Evolutionary conservation across 202 grass and related monocot species (phyloP).

Genomic region (Bolboschoenoplectus hybrid): DNA sequence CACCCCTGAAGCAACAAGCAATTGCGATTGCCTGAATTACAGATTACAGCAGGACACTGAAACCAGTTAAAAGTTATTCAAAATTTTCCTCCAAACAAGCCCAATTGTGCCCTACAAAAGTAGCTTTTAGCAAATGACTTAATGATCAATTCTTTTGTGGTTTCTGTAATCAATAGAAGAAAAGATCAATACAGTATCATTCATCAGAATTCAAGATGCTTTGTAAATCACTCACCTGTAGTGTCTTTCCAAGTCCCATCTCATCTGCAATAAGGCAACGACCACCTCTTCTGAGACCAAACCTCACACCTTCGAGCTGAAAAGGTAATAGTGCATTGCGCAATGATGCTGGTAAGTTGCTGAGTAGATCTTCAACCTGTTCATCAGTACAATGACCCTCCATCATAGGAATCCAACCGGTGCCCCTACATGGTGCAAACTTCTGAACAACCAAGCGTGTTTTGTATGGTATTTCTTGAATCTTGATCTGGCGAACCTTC

Average conservation of each 20-base stretch:
- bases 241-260: slow-evolving; percentile 97
- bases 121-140: neutral
- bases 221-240: slow-evolving; percentile 62
- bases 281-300: slow-evolving; percentile 75
- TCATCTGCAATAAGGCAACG: slow-evolving; percentile 95
- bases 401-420: slow-evolving; percentile 49
- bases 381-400: slow-evolving; percentile 57
- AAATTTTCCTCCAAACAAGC: neutral
- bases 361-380: slow-evolving; percentile 71
- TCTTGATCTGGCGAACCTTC: slow-evolving; percentile 56
- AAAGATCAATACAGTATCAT: neutral
- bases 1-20: slow-evolving; percentile 87
- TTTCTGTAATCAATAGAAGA: neutral
- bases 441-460: slow-evolving; percentile 58
- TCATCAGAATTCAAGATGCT: neutral
- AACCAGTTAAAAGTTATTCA: neutral
- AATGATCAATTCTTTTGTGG: neutral
- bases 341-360: slow-evolving; percentile 57
- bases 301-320: slow-evolving; percentile 84
- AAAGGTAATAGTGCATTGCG: slow-evolving; percentile 75
- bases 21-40: slow-evolving; percentile 85
- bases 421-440: slow-evolving; percentile 37
- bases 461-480: slow-evolving; percentile 72
- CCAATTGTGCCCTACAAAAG: neutral
- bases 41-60: slow-evolving; percentile 21